Base-by-base conservation (phyloP, 257 asterid species). In the Capsicum rhomboideum region DNA sequence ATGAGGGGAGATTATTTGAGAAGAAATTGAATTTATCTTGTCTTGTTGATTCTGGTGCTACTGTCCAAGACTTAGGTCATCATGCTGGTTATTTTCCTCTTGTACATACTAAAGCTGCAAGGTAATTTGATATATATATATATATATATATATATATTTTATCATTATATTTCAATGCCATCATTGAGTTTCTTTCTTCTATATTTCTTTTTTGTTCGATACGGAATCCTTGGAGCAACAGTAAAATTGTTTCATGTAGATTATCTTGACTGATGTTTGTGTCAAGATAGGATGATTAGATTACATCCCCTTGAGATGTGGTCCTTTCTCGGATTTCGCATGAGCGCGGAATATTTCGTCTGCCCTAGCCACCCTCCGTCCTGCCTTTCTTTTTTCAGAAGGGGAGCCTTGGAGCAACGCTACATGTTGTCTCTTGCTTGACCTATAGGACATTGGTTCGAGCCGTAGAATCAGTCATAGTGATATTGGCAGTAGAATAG, bases 41-140 rank as follows among this genome's bases (percentile, higher is more conserved):
- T 79, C 53, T 86, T 11, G 85, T 86, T 44, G 87, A 82, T 46
- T 64, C 88, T 23, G 89, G 88, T 20, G 14, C 90, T 9, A 84
- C 90, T 58, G 88, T 88, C 2, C 84, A 63, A 84, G 91, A 92
- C 16, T 84, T 91, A 14, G 94, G 95, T 46, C 97, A 94, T 87
- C 94, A 89, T 87, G 97, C 97, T 63, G 97, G 98, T 44, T 94
- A 94, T 80, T 88, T 86, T 83, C 87, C 81, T 6, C 93, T 94
- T 78, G 88, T 89, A 26, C 89, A 90, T 78, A 85, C 95, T 16
- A 63, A 87, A 63, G 89, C 85, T 52, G 96, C 98, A 80, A 93
- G 95, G 97, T n/a, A n/a, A n/a, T 92, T 88, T 82, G 61, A 52
- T 67, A 46, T 7, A 37, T 21, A 21, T 23, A 5, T 3, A 5